Conservation (phyloP, 129 eudicot species). For the Arctium lappa region DNA sequence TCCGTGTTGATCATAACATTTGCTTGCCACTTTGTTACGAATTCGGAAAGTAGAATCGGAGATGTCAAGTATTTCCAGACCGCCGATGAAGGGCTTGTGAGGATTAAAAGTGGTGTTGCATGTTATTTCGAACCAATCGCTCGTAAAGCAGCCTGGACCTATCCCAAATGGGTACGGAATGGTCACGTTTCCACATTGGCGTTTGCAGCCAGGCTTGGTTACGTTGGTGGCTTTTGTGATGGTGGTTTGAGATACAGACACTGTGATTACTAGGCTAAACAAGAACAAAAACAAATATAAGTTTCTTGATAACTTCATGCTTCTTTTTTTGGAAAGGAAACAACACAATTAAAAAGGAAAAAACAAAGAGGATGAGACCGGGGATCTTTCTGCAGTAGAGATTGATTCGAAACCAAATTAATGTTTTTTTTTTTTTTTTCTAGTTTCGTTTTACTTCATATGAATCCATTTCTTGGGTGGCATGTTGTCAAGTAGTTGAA, state of each 20-base stretch:
- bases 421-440: no score
- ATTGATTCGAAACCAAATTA: background rate
- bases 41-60: constrained; percentile 27
- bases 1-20: constrained; percentile 14
- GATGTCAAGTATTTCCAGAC: background rate
- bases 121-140: constrained; percentile 16
- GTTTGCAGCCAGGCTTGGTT: constrained; percentile 29
- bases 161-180: constrained; percentile 40
- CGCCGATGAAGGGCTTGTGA: constrained; percentile 23
- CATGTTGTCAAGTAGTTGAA: no score
- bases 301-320: constrained; percentile 18
- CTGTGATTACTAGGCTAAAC: constrained; percentile 13
- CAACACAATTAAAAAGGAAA: no score
- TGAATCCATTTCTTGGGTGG: no score
- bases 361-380: background rate
- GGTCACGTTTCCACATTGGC: constrained; percentile 32
- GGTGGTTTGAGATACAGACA: constrained; percentile 14
- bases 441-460: no score
- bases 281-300: constrained; percentile 11
- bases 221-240: constrained; percentile 18
- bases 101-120: constrained; percentile 32
- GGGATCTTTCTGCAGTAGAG: background rate
- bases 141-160: constrained; percentile 25
- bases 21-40: constrained; percentile 5
- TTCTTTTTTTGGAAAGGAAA: background rate